A percentile compares a stretch with the other conserved stretches of the same genome.
These are phyloP conservation scores for Mucor piriformis DNA, from an alignment of 371 early-diverging fungal genomes.

Conservation along the genomic window DNA sequence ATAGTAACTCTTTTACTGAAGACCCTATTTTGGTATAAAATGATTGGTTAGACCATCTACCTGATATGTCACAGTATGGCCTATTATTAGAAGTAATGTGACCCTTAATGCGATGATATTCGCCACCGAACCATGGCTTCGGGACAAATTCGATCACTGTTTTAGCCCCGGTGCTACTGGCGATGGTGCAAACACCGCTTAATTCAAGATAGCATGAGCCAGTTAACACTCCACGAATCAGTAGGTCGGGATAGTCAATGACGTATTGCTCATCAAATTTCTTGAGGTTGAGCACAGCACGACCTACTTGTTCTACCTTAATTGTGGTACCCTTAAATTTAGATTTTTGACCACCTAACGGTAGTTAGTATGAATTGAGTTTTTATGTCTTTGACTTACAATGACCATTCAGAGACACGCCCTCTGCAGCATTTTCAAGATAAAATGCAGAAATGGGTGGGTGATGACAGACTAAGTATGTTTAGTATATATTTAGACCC, in stretches of 20 bases:
- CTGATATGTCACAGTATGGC: conserved; percentile 40
- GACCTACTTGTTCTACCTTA: conserved; percentile 64
- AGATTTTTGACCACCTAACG: conserved; percentile 60
- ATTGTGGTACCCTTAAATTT: conserved; percentile 68
- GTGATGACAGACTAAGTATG: conserved; percentile 83
- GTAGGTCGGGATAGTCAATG: conserved; percentile 61
- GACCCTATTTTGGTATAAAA: conserved; percentile 26
- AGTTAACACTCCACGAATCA: conserved; percentile 64
- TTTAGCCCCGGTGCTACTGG: conserved; percentile 53
- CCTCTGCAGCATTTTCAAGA: conserved; percentile 64
- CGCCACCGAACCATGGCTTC: conserved; percentile 58
- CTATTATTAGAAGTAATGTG: conserved; percentile 23
- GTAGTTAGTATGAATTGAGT: neutral
- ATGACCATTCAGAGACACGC: conserved; percentile 66
- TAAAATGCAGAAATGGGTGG: conserved; percentile 84
- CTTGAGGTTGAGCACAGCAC: conserved; percentile 48
- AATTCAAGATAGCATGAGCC: conserved; percentile 67
- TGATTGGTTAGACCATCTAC: conserved; percentile 68
- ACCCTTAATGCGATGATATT: conserved; percentile 52
- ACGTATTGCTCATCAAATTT: conserved; percentile 56
- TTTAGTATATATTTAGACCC: neutral
- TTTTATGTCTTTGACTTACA: conserved; percentile 8
- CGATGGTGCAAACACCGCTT: conserved; percentile 57
- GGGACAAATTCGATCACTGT: conserved; percentile 62
- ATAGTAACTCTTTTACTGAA: conserved; percentile 45